Evolutionary conservation across 441 rosid genomes (phyloP).

Genomic region (Theobroma grandiflorum): DNA sequence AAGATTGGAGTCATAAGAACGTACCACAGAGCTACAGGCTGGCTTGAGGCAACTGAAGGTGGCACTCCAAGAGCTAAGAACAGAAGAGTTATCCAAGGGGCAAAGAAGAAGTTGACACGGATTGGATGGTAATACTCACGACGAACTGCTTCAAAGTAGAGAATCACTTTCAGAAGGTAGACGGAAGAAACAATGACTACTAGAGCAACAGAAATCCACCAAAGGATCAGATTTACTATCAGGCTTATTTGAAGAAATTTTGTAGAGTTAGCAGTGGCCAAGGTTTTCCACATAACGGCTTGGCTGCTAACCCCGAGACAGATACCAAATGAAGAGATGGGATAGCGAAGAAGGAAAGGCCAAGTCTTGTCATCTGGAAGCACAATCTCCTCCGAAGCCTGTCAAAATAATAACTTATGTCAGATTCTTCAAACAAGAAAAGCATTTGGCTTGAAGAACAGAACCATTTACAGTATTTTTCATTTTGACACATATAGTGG

Average conservation of each 20-base stretch:
- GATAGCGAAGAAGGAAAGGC: slow-evolving; percentile 88
- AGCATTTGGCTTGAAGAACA: neutral
- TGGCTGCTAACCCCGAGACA: slow-evolving; percentile 93
- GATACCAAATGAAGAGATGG: slow-evolving; percentile 81
- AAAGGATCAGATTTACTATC: slow-evolving; percentile 58
- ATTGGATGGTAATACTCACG: slow-evolving; percentile 87
- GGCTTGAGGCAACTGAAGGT: slow-evolving; percentile 47
- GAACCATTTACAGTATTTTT: neutral
- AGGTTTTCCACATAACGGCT: slow-evolving; percentile 86
- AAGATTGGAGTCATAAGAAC: slow-evolving; percentile 81
- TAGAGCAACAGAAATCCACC: slow-evolving; percentile 71
- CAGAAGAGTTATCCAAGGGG: slow-evolving; percentile 85
- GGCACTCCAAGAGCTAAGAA: slow-evolving; percentile 84
- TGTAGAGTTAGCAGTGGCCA: slow-evolving; percentile 66
- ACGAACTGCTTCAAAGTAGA: slow-evolving; percentile 89
- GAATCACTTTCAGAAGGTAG: slow-evolving; percentile 63
- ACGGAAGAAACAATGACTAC: slow-evolving; percentile 46
- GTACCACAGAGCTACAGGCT: slow-evolving; percentile 73
- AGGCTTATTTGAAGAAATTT: slow-evolving; percentile 67
- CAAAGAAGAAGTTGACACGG: slow-evolving; percentile 90
- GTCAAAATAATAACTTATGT: slow-evolving; percentile 6
- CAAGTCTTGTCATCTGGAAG: slow-evolving; percentile 79
- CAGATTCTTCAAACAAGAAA: neutral
- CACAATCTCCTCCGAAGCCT: slow-evolving; percentile 77
- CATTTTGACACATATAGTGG: neutral